phyloP scores from a whole-genome alignment of 805 yeast genomes.

The Starmerella bombicola region DNA sequence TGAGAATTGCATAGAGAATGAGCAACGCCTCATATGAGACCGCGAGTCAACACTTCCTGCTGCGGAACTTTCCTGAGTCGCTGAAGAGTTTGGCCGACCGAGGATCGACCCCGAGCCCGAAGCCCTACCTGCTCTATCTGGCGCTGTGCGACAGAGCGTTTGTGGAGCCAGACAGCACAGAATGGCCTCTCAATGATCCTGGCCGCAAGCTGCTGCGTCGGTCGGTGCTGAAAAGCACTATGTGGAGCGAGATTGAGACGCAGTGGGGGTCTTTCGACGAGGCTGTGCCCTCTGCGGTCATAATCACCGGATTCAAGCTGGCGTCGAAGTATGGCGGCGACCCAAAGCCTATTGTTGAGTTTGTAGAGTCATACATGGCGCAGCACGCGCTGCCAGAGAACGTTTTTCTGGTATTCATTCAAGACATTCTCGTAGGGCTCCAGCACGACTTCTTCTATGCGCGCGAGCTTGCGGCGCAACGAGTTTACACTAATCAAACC shows the following conservation, averaged over 20 bases:
- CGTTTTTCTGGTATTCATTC: slow-evolving; percentile 9
- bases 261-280: slow-evolving; percentile 1
- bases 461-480: slow-evolving; percentile 6
- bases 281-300: slow-evolving; percentile 10
- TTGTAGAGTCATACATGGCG: slow-evolving; percentile 11
- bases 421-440: slow-evolving; percentile 4
- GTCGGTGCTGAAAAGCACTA: slow-evolving; percentile 1
- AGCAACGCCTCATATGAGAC: slow-evolving; percentile 1
- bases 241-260: slow-evolving; percentile 5
- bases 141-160: slow-evolving; percentile 18
- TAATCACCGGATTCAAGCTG: slow-evolving; percentile 7
- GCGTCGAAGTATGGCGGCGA: slow-evolving; percentile 9
- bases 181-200: slow-evolving; percentile 10
- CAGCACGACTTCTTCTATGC: slow-evolving; percentile 16
- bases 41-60: slow-evolving; percentile 13
- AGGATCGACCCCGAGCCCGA: slow-evolving; percentile 2
- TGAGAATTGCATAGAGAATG: not conserved
- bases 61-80: slow-evolving; percentile 11
- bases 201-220: slow-evolving; percentile 8
- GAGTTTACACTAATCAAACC: not conserved
- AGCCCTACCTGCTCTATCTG: slow-evolving; percentile 13
- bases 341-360: slow-evolving; percentile 6
- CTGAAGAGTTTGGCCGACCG: slow-evolving; percentile 1
- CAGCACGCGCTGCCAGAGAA: slow-evolving; percentile 1
- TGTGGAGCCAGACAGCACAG: slow-evolving; percentile 9